phyloP scores from a whole-genome alignment of 176 grass and related monocot species.

The Aegilops sharonensis region DNA sequence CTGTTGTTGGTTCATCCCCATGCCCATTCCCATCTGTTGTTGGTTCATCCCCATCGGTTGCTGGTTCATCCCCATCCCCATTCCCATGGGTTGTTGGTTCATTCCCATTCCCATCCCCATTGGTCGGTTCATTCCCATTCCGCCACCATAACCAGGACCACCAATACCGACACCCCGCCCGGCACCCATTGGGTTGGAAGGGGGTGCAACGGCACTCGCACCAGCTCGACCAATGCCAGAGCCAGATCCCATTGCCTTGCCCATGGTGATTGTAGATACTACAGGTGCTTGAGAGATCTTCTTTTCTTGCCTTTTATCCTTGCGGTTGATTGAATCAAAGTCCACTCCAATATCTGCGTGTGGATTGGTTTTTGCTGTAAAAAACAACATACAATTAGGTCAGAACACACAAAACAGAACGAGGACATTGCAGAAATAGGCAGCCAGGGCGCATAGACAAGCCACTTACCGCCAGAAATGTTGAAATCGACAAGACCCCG shows the following conservation, averaged over 20 bases:
- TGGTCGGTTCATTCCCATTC: constrained; percentile 59
- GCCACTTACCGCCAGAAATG: constrained; percentile 95
- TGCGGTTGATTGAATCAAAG: constrained; percentile 97
- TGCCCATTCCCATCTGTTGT: constrained; percentile 37
- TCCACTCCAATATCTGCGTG: constrained; percentile 96
- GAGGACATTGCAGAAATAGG: constrained; percentile 12
- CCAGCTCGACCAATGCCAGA: constrained; percentile 68
- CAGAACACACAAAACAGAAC: constrained; percentile 16
- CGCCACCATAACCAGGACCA: constrained; percentile 40
- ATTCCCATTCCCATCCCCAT: constrained; percentile 70
- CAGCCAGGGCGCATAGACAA: neutral
- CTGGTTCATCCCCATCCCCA: constrained; percentile 54
- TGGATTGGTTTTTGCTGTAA: constrained; percentile 88
- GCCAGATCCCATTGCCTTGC: constrained; percentile 94
- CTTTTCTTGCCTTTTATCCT: constrained; percentile 90
- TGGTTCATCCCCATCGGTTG: constrained; percentile 28
- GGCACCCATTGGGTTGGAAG: constrained; percentile 65
- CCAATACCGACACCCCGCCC: constrained; percentile 52
- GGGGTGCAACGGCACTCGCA: constrained; percentile 43
- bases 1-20: constrained; percentile 55
- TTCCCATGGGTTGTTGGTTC: constrained; percentile 53
- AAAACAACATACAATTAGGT: constrained; percentile 9
- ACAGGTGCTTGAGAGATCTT: constrained; percentile 58
- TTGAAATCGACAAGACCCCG: constrained; percentile 91
- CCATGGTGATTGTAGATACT: constrained; percentile 77